These are phyloP conservation scores for Ogataea hybrid DNA, from an alignment of 1,139 yeast species.

Conservation along the genomic window DNA sequence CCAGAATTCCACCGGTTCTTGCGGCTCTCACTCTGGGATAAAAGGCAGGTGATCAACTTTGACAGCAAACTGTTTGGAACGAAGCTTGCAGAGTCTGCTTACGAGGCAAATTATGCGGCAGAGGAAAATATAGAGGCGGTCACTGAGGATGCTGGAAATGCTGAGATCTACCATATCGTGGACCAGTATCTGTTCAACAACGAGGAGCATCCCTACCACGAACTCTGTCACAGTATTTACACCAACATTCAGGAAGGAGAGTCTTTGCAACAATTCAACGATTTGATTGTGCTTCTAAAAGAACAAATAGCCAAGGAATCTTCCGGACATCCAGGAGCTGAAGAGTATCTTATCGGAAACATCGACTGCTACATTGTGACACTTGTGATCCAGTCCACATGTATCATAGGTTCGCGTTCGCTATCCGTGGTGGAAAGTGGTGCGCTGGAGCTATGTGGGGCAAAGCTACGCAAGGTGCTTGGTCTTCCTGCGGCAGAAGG, in stretches of 20 bases:
- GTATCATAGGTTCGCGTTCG: constrained; percentile 86
- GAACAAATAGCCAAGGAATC: constrained; percentile 27
- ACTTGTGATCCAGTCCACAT: constrained; percentile 66
- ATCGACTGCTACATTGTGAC: constrained; percentile 52
- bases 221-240: constrained; percentile 31
- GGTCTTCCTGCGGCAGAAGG: constrained; percentile 33
- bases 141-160: constrained; percentile 28
- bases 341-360: constrained; percentile 35
- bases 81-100: constrained; percentile 28
- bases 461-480: constrained; percentile 44
- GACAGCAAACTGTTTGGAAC: constrained; percentile 32
- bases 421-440: constrained; percentile 67
- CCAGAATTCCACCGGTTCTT: constrained; percentile 67
- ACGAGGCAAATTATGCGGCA: constrained; percentile 18
- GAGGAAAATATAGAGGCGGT: constrained; percentile 27
- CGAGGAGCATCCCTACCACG: constrained; percentile 32
- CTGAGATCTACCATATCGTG: constrained; percentile 26
- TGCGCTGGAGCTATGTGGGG: constrained; percentile 31
- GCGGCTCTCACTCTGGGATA: constrained; percentile 44
- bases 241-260: constrained; percentile 32
- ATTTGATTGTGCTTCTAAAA: constrained; percentile 24
- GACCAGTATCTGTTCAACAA: constrained; percentile 33
- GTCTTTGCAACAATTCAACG: constrained; percentile 28
- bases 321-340: constrained; percentile 29
- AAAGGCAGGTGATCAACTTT: constrained; percentile 27